phyloP scores from a whole-genome alignment of 345 rosid species.

The Populus tremula region DNA sequence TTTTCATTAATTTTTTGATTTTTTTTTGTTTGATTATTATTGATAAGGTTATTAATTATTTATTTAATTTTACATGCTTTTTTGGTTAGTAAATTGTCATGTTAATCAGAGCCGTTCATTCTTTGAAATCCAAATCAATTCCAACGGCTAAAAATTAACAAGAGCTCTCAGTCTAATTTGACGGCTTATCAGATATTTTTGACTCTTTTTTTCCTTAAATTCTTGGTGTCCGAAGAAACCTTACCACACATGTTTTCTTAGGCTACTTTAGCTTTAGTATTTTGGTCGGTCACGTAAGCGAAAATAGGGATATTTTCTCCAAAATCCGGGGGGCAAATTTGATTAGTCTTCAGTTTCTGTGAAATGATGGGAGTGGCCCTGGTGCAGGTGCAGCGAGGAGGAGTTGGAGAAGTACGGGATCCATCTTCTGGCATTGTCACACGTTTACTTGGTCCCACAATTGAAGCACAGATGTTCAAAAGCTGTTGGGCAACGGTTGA shows the following conservation, averaged over 20 bases:
- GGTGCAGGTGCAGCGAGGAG: conserved; percentile 53
- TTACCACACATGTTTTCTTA: background rate
- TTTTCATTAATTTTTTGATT: background rate
- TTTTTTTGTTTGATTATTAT: background rate
- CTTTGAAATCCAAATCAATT: conserved; percentile 11
- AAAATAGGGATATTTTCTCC: background rate
- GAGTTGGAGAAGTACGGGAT: conserved; percentile 65
- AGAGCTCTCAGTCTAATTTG: background rate
- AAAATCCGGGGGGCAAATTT: background rate
- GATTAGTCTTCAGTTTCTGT: background rate
- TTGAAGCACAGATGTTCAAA: conserved; percentile 62
- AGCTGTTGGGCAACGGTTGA: conserved; percentile 46
- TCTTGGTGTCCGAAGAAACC: background rate
- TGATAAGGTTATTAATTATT: background rate
- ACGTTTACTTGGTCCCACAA: conserved; percentile 63
- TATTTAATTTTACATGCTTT: background rate
- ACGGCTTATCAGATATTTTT: conserved; percentile 5
- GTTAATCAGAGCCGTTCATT: conserved; percentile 13
- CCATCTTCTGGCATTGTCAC: conserved; percentile 72
- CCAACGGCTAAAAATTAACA: conserved; percentile 8
- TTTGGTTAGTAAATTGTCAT: too few relatives aligned
- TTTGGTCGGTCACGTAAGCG: conserved; percentile 13
- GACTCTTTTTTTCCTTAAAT: background rate
- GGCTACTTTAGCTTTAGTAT: background rate
- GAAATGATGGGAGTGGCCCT: conserved; percentile 16